Conservation (phyloP, 192 early-diverging fungal species). For the Entophlyctis helioformis region DNA sequence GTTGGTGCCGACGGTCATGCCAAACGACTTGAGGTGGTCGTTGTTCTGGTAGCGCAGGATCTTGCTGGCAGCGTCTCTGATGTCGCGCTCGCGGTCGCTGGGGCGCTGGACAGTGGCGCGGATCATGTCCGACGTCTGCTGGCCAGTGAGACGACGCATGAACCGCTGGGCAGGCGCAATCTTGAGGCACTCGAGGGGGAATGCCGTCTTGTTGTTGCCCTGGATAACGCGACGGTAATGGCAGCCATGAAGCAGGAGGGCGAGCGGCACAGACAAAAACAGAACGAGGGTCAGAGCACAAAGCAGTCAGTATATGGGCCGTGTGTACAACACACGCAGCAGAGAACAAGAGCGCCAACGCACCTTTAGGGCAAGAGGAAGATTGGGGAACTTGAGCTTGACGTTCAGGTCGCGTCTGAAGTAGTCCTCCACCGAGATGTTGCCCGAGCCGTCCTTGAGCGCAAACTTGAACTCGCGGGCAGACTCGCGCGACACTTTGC, state of each 20-base stretch:
- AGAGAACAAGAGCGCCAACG: too few relatives aligned
- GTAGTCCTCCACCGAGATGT: slow-evolving; percentile 15
- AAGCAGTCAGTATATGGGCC: too few relatives aligned
- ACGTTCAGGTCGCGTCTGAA: slow-evolving; percentile 55
- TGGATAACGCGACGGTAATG: too few relatives aligned
- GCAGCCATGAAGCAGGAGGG: too few relatives aligned
- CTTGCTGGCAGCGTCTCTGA: slow-evolving; percentile 36
- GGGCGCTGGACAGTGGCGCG: slow-evolving; percentile 19
- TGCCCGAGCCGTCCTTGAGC: too few relatives aligned
- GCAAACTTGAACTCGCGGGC: slow-evolving; percentile 11
- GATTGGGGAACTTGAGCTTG: slow-evolving; percentile 48
- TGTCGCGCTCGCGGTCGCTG: slow-evolving; percentile 35
- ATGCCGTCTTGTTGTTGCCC: slow-evolving; percentile 17
- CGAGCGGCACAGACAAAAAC: too few relatives aligned
- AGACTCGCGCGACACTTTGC: slow-evolving; percentile 5
- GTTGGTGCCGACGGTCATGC: slow-evolving; percentile 12
- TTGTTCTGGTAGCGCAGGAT: slow-evolving; percentile 45
- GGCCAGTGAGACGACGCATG: slow-evolving; percentile 13
- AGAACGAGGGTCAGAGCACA: too few relatives aligned
- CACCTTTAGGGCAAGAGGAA: slow-evolving; percentile 58
- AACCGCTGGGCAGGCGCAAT: slow-evolving; percentile 22
- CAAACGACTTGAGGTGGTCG: slow-evolving; percentile 52
- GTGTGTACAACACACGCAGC: too few relatives aligned
- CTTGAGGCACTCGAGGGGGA: slow-evolving; percentile 23
- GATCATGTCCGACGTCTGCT: slow-evolving; percentile 31